Evolutionary conservation across 768 basidiomycete species (phyloP), one percentile per base, ranked within the genome.

Genomic region (Pisolithus marmoratus): DNA sequence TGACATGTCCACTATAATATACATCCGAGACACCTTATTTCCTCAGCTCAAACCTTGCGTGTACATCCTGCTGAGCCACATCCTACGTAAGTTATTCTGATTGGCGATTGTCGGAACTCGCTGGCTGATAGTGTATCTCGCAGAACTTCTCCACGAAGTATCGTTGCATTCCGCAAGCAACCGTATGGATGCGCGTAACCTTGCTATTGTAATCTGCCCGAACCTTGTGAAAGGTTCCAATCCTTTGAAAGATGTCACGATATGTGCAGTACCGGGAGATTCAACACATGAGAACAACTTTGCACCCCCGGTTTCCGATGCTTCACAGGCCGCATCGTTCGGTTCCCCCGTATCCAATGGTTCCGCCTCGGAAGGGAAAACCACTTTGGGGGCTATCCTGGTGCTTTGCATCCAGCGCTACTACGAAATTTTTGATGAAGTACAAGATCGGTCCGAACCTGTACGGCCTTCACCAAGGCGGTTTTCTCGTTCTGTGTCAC

Each of bases 361-460:
- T 43, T 58, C 71, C 2, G 58, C 58, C 26, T 54, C 56, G 4
- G 77, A 81, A 59, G 78, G 77, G 31, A 72, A 71, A 56, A 82
- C 81, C 8, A 90, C 88, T 1, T 72, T 93, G 0, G 89, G 88
- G 3, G 72, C 74, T 54, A 71, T 92, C 38, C 73, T 91, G 65
- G 83, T 83, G 62, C 69, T 89, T 40, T 92, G 87, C 65, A 90
- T 92, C 47, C 78, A 86, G 59, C 80, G 81, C 40, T 93, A 92
- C 64, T 91, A 85, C 64, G 90, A 93, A 63, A 72, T 92, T 27
- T 93, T 93, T 58, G 90, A 91, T 62, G 90, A 92, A 58, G 68
- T 85, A n/a, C 70, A 66, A 51, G 90, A 91, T 68, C 78, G 82
- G 15, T 77, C 76, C 53, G 88, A 90, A 57, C 82, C 82, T 3